Base-by-base conservation (phyloP, 306 rosid species). In the Adenanthera pavonina region DNA sequence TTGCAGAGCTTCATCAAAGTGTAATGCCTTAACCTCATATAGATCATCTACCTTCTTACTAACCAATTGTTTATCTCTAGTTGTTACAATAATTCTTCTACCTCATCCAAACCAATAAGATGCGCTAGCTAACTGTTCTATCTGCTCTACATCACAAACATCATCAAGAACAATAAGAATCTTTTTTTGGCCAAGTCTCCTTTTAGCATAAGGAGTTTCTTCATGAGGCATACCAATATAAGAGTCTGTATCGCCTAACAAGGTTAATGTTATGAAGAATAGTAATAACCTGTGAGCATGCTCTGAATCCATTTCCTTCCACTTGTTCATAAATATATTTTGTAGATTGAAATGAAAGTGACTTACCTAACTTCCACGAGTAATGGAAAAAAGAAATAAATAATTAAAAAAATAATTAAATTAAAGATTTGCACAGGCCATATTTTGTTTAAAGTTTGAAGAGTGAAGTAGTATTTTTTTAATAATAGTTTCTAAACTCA, bases 121-220 rank as follows among this genome's bases (percentile, higher is more conserved):
- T 68, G 33, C 33, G 41, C 72, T 52, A 3, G 12, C 52, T 41
- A 41, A 68, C 2, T 17, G 17, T 41, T 40, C 13, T 4, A 67
- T 5, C n/a, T 41, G 72, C 9, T 41, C 52, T 41, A 7, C 0
- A 9, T 68, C 72, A 68, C 10, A n/a, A 8, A 68, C 3, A 19
- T 68, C 52, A 41, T 68, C 72, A 2, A 68, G 51, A 41, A 68
- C 52, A n/a, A 68, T 16, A 41, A 68, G 35, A n/a, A 68, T 35
- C 52, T 0, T 68, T 19, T 68, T 67, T 16, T 7, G 13, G 4
- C 20, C 2, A 67, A 67, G 52, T 6, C 72, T 67, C 25, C 34
- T 67, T 51, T 3, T 13, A 41, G 7, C 72, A 5, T 0, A 40
- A 17, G 34, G 5, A 20, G 48, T 5, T 4, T 5, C 6, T 3